Base-by-base conservation (phyloP, 176 grass and related monocot genomes). In the Aegilops umbellulata region DNA sequence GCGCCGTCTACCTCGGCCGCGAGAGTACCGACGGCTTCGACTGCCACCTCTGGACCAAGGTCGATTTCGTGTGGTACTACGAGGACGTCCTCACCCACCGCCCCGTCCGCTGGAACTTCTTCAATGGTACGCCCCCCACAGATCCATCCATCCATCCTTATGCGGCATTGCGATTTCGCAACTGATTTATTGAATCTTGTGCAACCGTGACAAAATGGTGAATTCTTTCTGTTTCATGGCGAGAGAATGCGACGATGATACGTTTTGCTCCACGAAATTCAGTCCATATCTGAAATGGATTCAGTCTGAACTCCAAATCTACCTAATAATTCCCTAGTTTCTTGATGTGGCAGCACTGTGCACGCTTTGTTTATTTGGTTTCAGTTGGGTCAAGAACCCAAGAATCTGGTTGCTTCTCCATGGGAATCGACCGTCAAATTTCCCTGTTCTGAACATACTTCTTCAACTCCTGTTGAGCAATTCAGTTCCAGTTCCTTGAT, bases 31-130 rank as follows among this genome's bases (percentile, higher is more conserved):
- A 80, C 53, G 92, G 92, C 1, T 92, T 94, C 77, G 88, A 94
- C 5, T 94, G 95, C 86, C 87, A 97, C 41, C 23, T 94, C 5
- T 91, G 88, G 95, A 91, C 84, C 74, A 97, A 97, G 84, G 92
- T 89, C 6, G 90, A 94, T 13, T 92, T 97, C 65, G 25, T 94
- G 49, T 90, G 83, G 92, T 97, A 97, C 86, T 97, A 97, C 55
- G 90, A 97, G 90, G 95, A 97, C 25, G 92, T 94, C 60, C 66
- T n/a, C 60, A 97, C 95, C 38, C 86, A 86, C 31, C 92, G 90
- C n/a, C 95, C 92, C 23, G 92, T 97, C 65, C 90, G 92, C 39
- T 97, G 95, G 95, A 93, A 97, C 80, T 92, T 97, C 95, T 92
- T 74, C 63, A 70, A 87, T 38, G 95, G 90, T 90, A 83, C 11